Conservation (phyloP, 257 asterid species). For the Echium plantagineum region DNA sequence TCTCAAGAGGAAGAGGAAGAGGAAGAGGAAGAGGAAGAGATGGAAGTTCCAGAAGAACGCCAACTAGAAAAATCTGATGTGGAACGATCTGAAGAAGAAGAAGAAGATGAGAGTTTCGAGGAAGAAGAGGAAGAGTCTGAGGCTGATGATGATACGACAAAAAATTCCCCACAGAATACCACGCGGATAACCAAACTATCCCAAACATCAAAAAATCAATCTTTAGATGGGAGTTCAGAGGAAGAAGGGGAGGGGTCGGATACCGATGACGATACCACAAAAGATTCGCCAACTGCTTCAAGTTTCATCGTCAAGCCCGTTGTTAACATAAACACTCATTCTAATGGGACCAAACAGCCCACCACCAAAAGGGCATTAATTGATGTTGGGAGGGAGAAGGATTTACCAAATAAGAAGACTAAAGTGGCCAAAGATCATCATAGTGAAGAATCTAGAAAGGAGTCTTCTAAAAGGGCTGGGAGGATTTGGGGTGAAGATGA, state of each 20-base stretch:
- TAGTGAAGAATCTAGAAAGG: conserved; percentile 14
- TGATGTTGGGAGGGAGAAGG: conserved; percentile 1
- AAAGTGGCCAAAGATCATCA: conserved; percentile 14
- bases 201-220: not conserved
- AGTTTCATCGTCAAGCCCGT: conserved; percentile 30
- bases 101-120: conserved; percentile 1
- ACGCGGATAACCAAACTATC: not conserved
- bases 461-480: conserved; percentile 10
- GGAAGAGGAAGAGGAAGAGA: conserved; percentile 4
- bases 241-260: conserved; percentile 6
- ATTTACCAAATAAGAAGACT: conserved; percentile 11
- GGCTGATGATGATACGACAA: conserved; percentile 11
- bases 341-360: conserved; percentile 15
- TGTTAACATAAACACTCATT: not conserved
- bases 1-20: conserved; percentile 11
- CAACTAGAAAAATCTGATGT: conserved; percentile 5
- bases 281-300: conserved; percentile 24
- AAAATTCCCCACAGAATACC: conserved; percentile 4
- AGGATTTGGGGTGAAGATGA: conserved; percentile 54
- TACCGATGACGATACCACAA: conserved; percentile 13
- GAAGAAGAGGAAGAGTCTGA: conserved; percentile 5
- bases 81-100: conserved; percentile 9
- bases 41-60: no score
- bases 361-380: conserved; percentile 7
- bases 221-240: not conserved